Percentiles rank a stretch among this genome's conserved stretches.
These are phyloP conservation scores for Penicillium olsonii DNA, from an alignment of 2,329 filamentous ascomycete genomes.

Conservation along the genomic window DNA sequence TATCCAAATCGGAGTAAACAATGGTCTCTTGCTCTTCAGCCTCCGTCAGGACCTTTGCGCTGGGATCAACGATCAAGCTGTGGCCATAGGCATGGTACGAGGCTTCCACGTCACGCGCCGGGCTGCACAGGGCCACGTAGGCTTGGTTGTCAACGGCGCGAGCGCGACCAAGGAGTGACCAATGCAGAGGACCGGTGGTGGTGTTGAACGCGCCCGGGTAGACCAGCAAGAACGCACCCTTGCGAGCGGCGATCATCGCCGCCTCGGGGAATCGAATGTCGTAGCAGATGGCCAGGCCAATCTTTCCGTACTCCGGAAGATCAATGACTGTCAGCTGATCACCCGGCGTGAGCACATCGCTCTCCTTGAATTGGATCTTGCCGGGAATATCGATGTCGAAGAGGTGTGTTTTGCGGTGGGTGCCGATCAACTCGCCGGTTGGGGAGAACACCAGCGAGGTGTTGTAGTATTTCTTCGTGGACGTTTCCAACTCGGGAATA, in stretches of 20 bases:
- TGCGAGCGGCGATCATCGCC: conserved; percentile 81
- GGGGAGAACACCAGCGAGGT: conserved; percentile 83
- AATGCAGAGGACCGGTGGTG: conserved; percentile 89
- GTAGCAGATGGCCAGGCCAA: conserved; percentile 94
- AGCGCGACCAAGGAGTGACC: conserved; percentile 78
- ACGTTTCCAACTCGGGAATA: conserved; percentile 76
- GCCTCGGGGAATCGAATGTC: conserved; percentile 96
- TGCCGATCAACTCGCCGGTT: conserved; percentile 74
- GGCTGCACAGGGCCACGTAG: conserved; percentile 90
- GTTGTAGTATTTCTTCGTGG: conserved; percentile 79
- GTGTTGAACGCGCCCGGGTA: conserved; percentile 98
- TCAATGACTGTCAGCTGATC: conserved; percentile 84
- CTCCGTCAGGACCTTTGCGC: conserved; percentile 78
- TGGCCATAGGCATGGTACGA: conserved; percentile 91
- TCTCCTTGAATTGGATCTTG: conserved; percentile 88
- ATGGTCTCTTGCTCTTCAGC: conserved; percentile 76
- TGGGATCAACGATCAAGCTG: conserved; percentile 82
- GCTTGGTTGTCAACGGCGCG: conserved; percentile 92
- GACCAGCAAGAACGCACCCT: conserved; percentile 81
- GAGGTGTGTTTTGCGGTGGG: conserved; percentile 90
- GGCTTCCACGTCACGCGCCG: conserved; percentile 75
- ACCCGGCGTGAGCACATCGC: conserved; percentile 82
- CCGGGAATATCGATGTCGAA: conserved; percentile 98
- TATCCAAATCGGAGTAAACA: conserved; percentile 70
- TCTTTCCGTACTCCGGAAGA: conserved; percentile 81